A percentile compares a stretch with the other conserved stretches of the same genome.
phyloP scores from a whole-genome alignment of 495 filamentous ascomycete species.

The Aspergillus homomorphus region DNA sequence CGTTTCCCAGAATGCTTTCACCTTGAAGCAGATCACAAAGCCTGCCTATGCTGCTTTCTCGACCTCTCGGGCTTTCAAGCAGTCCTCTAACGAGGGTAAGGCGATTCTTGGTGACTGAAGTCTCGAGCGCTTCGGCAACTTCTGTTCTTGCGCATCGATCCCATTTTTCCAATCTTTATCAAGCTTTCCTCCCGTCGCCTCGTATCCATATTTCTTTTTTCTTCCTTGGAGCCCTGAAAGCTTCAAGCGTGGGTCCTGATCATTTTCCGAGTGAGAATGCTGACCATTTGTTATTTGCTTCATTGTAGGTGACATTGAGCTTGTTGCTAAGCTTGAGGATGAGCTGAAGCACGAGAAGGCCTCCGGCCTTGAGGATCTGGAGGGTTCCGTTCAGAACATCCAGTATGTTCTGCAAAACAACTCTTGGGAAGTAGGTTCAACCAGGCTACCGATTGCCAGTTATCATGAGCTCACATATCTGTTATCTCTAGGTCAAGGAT shows the following conservation, averaged over 20 bases:
- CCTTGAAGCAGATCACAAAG: constrained; percentile 49
- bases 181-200: neutral
- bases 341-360: constrained; percentile 48
- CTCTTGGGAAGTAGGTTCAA: constrained; percentile 60
- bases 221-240: neutral
- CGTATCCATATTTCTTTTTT: neutral
- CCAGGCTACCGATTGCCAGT: neutral
- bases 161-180: neutral
- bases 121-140: neutral
- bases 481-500: constrained; percentile 60
- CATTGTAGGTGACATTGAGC: constrained; percentile 44
- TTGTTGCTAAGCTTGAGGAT: constrained; percentile 48
- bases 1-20: constrained; percentile 41
- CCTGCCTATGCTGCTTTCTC: constrained; percentile 70
- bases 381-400: constrained; percentile 65
- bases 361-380: constrained; percentile 36
- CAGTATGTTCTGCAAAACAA: constrained; percentile 75
- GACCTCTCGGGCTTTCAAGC: constrained; percentile 56
- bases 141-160: neutral
- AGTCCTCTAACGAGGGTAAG: constrained; percentile 58
- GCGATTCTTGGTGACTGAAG: neutral
- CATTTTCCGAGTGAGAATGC: neutral
- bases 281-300: neutral
- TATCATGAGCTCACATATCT: neutral
- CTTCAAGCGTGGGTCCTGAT: neutral